Evolutionary conservation across 345 rosid species (phyloP).

Genomic region (Gossypium bickii): DNA sequence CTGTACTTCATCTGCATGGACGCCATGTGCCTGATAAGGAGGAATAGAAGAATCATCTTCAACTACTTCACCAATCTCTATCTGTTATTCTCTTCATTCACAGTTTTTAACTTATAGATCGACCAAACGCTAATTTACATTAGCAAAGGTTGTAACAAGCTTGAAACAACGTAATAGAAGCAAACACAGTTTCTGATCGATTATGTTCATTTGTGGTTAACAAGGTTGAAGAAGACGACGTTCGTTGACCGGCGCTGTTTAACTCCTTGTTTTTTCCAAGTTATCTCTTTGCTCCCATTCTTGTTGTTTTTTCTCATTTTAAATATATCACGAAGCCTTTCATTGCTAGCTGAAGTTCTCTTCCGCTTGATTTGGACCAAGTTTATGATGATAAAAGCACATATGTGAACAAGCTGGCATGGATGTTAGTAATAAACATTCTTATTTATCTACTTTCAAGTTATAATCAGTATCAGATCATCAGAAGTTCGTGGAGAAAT

Average conservation of each 20-base stretch:
- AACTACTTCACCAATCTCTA: background rate
- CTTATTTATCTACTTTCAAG: background rate
- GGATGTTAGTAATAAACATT: background rate
- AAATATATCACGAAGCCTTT: background rate
- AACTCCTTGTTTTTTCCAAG: background rate
- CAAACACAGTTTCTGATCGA: background rate
- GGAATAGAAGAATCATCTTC: background rate
- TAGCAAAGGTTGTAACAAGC: background rate
- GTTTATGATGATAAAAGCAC: too few species aligned
- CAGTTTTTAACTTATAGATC: background rate
- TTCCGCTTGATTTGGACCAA: too few species aligned
- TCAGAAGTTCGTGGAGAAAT: background rate
- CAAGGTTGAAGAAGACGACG: background rate
- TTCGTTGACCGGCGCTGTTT: background rate
- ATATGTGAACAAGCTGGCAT: background rate
- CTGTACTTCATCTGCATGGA: constrained; percentile 6
- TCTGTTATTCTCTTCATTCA: background rate
- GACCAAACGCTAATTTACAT: background rate
- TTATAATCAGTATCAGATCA: background rate
- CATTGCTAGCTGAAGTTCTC: too few species aligned
- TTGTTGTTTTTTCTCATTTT: too few species aligned
- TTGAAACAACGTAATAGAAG: background rate
- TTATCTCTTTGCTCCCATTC: too few species aligned
- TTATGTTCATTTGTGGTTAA: background rate
- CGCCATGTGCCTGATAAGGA: background rate